These are phyloP conservation scores for Leucoagaricus sp. DNA, from an alignment of 1,284 basidiomycete species.

Conservation along the genomic window DNA sequence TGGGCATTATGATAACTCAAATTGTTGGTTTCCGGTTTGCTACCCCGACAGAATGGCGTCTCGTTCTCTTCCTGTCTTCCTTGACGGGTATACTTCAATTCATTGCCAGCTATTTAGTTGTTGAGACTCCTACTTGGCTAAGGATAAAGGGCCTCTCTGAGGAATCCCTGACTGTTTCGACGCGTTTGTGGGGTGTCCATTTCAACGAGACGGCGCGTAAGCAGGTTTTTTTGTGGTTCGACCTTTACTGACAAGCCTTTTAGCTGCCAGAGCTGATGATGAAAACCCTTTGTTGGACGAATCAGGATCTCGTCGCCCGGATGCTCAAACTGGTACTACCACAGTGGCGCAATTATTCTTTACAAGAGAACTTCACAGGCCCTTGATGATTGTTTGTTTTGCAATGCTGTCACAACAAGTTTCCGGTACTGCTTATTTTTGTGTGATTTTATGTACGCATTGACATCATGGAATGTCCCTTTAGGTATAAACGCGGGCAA, in stretches of 20 bases:
- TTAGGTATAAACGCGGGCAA: slow-evolving; percentile 46
- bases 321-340: neutral
- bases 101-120: slow-evolving; percentile 48
- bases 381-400: slow-evolving; percentile 70
- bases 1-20: slow-evolving; percentile 84
- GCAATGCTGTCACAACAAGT: slow-evolving; percentile 81
- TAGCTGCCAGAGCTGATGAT: slow-evolving; percentile 16
- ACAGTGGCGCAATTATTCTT: slow-evolving; percentile 51
- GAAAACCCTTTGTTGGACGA: slow-evolving; percentile 51
- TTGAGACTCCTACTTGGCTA: slow-evolving; percentile 74
- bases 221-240: slow-evolving; percentile 15
- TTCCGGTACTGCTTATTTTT: slow-evolving; percentile 49
- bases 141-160: slow-evolving; percentile 48
- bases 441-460: slow-evolving; percentile 11
- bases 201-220: slow-evolving; percentile 16
- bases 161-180: slow-evolving; percentile 47
- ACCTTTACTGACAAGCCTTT: slow-evolving; percentile 12
- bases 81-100: slow-evolving; percentile 62
- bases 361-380: slow-evolving; percentile 59
- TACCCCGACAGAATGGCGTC: slow-evolving; percentile 70
- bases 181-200: slow-evolving; percentile 53
- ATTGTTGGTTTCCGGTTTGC: slow-evolving; percentile 63
- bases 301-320: slow-evolving; percentile 28
- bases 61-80: slow-evolving; percentile 71
- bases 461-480: neutral